Base-by-base conservation (phyloP, 164 flowering plant species). In the Macadamia tetraphylla region DNA sequence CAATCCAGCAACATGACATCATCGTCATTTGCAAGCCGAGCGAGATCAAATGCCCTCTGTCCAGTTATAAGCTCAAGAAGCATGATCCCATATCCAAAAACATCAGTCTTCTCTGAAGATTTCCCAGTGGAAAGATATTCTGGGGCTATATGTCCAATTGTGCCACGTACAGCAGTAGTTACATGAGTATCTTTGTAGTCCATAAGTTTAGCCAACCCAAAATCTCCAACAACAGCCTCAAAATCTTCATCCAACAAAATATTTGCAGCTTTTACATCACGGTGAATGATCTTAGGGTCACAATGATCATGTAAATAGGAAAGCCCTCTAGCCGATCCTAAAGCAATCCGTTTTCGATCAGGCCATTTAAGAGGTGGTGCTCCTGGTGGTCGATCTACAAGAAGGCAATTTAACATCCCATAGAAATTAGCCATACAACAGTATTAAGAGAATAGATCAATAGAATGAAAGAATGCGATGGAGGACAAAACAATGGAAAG, bases 1-100 rank as follows among this genome's bases (percentile, higher is more conserved):
- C 98, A 92, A 75, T 92, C 98, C 49, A 92, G 94, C 68, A 92
- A 73, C 98, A 92, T 92, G 77, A 92, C 98, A 83, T 92, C 98
- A 63, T 92, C 96, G 64, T 92, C 96, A 73, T 90, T 92, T 31
- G 96, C 98, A 73, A 92, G 98, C 63, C 96, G 82, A 66, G 98
- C 98, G 60, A 92, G 95, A 79, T 90, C 98, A 77, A 88, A 92
- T 46, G 96, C 96, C 73, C 96, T 79, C 71, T 90, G 98, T 53
- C 98, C 98, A 15, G 98, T 92, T 46, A 92, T 90, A 56, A 92
- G 88, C 78, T 92, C 98, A 40, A 92, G 80, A 78, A 92, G 96
- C 98, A 92, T 92, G 74, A 92, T 85, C n/a, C 98, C 98, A 74
- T 90, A 92, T 0, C 98, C 98, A 77, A 90, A 92, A 72, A 90